Base-by-base conservation (phyloP, 108 stramenopile genomes). In the Nitzschia sp. region DNA sequence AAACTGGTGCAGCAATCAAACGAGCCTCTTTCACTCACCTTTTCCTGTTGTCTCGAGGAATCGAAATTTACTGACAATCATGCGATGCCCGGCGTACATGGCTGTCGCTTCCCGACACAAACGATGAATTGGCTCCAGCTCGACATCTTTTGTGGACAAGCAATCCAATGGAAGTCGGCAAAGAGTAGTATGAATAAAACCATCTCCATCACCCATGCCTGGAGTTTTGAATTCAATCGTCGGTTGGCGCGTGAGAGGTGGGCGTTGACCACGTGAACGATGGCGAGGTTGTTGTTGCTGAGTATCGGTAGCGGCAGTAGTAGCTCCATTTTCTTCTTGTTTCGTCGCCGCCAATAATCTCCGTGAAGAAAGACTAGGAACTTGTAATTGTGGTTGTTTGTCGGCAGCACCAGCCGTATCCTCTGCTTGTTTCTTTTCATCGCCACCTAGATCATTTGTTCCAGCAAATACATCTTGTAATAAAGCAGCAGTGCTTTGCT, bases 111-210 rank as follows among this genome's bases (percentile, higher is more conserved):
- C 85, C 13, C 82, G 65, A 47, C 82, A 83, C 19, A 86, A 67
- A 0, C 82, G 76, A 62, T 86, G 85, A 25, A 86, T 59, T 27
- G 77, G 48, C 24, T 75, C 82, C 11, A 86, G 49, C 25, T 83
- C 82, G 9, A 86, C 57, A 68, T 86, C 85, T 8, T 69, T 36
- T 30, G 69, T 63, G 30, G 67, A 70, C 13, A 83, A 64, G 63
- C 85, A 86, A 25, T 83, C 80, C 57, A 86, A 47, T 0, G 85
- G 85, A 13, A 86, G 46, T 17, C 82, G 79, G 30, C 77, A 78
- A 21, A 86, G 66, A 0, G 85, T 83, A 17, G 85, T 86, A 55
- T 86, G 85, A 45, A 86, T 86, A 64, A 86, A 86, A 1, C 85
- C 85, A 65, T 86, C 85, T 18, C 76, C 75, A 45, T 64, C 33